Conservation (phyloP, 768 basidiomycete genomes). For the Podaxis sp. region DNA sequence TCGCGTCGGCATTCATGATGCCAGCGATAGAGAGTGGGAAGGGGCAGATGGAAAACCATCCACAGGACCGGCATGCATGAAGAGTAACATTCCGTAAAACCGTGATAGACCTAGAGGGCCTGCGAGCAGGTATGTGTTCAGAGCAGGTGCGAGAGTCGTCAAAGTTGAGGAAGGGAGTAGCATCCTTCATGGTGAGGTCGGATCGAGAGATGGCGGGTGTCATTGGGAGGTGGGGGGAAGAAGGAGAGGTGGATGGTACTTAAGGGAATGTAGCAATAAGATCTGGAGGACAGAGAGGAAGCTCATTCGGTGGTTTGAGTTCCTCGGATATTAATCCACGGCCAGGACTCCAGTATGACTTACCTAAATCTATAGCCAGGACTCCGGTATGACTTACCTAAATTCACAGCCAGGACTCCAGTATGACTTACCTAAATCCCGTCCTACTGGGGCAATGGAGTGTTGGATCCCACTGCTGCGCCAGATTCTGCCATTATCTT, state of each 20-base stretch:
- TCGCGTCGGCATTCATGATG: background rate
- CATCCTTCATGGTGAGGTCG: slow-evolving; percentile 23
- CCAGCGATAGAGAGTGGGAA: background rate
- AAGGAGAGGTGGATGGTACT: slow-evolving; percentile 18
- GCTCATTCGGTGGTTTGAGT: background rate
- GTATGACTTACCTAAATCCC: slow-evolving; percentile 10
- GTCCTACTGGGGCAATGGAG: slow-evolving; percentile 13
- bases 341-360: slow-evolving; percentile 4
- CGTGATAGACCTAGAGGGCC: too few relatives aligned
- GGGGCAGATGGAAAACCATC: background rate
- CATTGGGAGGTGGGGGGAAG: slow-evolving; percentile 31
- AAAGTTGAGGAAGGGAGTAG: slow-evolving; percentile 29
- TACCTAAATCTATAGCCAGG: slow-evolving; percentile 6
- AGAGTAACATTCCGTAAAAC: background rate
- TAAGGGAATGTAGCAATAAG: slow-evolving; percentile 15
- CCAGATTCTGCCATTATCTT: slow-evolving; percentile 4
- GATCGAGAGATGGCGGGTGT: slow-evolving; percentile 29
- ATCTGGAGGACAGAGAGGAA: background rate
- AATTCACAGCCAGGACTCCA: background rate
- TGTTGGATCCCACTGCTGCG: slow-evolving; percentile 14
- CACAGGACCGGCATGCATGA: background rate
- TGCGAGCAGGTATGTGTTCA: slow-evolving; percentile 19
- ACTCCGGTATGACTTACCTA: slow-evolving; percentile 4
- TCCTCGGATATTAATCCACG: background rate
- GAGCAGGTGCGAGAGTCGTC: slow-evolving; percentile 28